Conservation (phyloP, 1,284 basidiomycete genomes). For the Meripilus lineatus region DNA sequence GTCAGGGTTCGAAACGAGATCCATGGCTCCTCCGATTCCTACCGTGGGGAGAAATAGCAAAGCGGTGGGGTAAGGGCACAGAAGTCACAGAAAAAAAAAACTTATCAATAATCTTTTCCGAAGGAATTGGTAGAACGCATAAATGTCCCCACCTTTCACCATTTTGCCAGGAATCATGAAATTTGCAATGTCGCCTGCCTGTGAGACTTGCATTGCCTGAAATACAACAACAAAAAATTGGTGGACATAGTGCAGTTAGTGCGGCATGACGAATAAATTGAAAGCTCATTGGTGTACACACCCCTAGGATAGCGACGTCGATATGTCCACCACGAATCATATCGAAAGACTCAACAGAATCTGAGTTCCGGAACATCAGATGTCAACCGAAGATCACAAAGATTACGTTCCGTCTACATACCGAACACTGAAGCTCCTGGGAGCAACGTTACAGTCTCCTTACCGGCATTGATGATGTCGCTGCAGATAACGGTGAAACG, state of each 20-base stretch:
- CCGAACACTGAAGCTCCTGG: slow-evolving; percentile 93
- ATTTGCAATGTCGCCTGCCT: slow-evolving; percentile 93
- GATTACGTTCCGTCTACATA: too few relatives aligned
- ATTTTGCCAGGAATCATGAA: slow-evolving; percentile 97
- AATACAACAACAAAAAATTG: too few relatives aligned
- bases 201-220: slow-evolving; percentile 94
- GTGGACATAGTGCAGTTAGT: slow-evolving; percentile 2
- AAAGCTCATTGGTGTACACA: slow-evolving; percentile 20
- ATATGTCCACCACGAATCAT: slow-evolving; percentile 98
- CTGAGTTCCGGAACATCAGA: slow-evolving; percentile 31
- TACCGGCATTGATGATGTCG: slow-evolving; percentile 93
- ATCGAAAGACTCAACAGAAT: slow-evolving; percentile 88
- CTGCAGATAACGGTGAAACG: slow-evolving; percentile 30
- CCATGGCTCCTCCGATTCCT: slow-evolving; percentile 97
- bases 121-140: too few relatives aligned
- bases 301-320: slow-evolving; percentile 85
- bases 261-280: too few relatives aligned
- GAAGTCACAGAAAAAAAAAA: too few relatives aligned
- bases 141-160: slow-evolving; percentile 77
- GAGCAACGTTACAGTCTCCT: slow-evolving; percentile 90
- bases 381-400: slow-evolving; percentile 1
- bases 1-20: slow-evolving; percentile 92
- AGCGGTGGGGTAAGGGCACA: too few relatives aligned
- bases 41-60: too few relatives aligned
- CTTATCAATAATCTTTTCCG: too few relatives aligned